phyloP scores from a whole-genome alignment of 2,329 filamentous ascomycete genomes.

The Hymenoscyphus infarciens region DNA sequence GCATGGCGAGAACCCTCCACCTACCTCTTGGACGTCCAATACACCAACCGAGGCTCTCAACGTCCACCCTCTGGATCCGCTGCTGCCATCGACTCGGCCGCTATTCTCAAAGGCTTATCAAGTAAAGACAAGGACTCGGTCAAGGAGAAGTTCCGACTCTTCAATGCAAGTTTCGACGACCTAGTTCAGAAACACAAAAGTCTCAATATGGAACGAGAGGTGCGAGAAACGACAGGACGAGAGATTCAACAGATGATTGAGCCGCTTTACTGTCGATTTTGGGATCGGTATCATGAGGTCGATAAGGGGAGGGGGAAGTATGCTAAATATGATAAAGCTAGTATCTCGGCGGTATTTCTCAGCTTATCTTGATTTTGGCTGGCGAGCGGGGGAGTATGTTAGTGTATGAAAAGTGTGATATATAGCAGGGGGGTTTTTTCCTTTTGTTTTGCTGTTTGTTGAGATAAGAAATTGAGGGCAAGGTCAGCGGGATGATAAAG shows the following conservation, averaged over 20 bases:
- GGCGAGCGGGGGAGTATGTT: background rate
- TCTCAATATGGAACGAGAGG: constrained; percentile 87
- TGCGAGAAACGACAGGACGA: constrained; percentile 72
- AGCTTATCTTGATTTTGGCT: constrained; percentile 16
- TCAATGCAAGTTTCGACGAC: constrained; percentile 89
- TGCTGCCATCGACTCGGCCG: constrained; percentile 66
- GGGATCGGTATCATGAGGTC: constrained; percentile 94
- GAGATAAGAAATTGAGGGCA: background rate
- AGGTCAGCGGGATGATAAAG: constrained; percentile 3
- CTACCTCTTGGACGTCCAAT: constrained; percentile 84
- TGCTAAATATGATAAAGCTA: constrained; percentile 90
- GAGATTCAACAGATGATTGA: constrained; percentile 91
- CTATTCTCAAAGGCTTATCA: constrained; percentile 76
- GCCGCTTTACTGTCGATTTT: constrained; percentile 91
- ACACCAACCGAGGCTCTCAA: constrained; percentile 66
- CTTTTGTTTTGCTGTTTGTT: background rate
- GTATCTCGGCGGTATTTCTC: constrained; percentile 61
- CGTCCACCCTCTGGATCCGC: constrained; percentile 70
- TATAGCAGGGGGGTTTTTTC: background rate
- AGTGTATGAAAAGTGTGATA: background rate
- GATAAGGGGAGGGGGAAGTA: constrained; percentile 98
- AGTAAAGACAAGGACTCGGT: constrained; percentile 95
- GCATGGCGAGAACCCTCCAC: constrained; percentile 85
- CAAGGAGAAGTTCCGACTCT: constrained; percentile 91
- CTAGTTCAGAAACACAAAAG: constrained; percentile 77